Base-by-base conservation (phyloP, 768 basidiomycete species). In the Kwoniella bestiolae region DNA sequence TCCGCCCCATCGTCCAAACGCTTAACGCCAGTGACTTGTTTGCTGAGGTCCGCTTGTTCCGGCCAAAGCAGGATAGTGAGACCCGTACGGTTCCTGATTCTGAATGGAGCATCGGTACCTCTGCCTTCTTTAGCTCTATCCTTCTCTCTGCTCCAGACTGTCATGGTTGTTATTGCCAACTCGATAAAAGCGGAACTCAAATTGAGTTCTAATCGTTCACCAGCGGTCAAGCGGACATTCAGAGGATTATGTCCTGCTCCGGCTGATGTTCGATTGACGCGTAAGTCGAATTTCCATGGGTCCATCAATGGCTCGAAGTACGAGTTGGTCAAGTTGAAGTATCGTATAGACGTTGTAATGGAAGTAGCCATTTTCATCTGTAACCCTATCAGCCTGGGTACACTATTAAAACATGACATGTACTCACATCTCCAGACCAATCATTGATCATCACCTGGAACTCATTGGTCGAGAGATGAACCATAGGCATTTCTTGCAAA, bases 291-390 rank as follows among this genome's bases (percentile, higher is more conserved):
- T 18, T 88, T 90, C 94, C 95, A 99, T 2, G 96, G 96, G 77
- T 99, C 96, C 67, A 95, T 91, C 59, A 99, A 71, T 31, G 96
- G 95, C 81, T 98, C 96, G 93, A 96, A 99, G 75, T 98, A 93
- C 52, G 96, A 98, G 77, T 96, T 97, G 25, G 89, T 89, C 55
- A 98, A 81, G 80, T 99, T 99, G 92, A 93, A 99, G 75, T 96
- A 99, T 65, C 88, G 92, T 79, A 96, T 89, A 55, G 89, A 87
- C 2, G 88, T 89, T 25, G 89, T 88, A 74, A 97, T 83, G 0
- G 90, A 89, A 0, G 91, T 90, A 5, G 89, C 88, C 5, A 92
- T 91, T 76, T 90, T 89, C 49, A 98, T 82, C 95, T 97, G 68
- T 11, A 56, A 5, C 18, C 5, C 21, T 12, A 51, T 71, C 56